Percentiles rank a stretch among this genome's conserved stretches.
These are phyloP conservation scores for Monilinia polystroma DNA, from an alignment of 2,329 filamentous ascomycete species.

Conservation along the genomic window DNA sequence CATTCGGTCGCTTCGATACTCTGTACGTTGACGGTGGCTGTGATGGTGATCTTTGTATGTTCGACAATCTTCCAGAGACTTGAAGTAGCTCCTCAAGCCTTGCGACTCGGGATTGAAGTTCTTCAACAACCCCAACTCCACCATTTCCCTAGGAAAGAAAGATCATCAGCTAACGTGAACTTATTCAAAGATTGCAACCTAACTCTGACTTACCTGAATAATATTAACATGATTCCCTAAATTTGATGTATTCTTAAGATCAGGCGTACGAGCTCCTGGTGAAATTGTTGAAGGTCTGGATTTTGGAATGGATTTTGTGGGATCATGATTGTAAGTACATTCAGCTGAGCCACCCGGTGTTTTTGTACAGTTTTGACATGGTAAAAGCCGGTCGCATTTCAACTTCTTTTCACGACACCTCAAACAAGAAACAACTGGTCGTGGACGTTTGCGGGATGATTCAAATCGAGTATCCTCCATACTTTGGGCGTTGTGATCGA, in stretches of 20 bases:
- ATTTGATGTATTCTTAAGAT: not conserved
- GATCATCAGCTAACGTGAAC: not conserved
- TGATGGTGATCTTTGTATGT: not conserved
- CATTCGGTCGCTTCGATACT: not conserved
- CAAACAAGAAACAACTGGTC: constrained; percentile 50
- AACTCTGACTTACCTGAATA: not conserved
- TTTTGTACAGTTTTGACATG: constrained; percentile 52
- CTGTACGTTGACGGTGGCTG: not conserved
- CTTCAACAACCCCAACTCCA: constrained; percentile 15
- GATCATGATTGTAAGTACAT: constrained; percentile 25
- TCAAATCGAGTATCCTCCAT: constrained; percentile 23
- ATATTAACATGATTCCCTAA: not conserved
- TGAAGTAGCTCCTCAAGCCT: constrained; percentile 20
- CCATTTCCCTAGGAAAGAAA: not conserved
- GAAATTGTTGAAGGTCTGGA: constrained; percentile 9
- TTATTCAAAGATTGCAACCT: not conserved
- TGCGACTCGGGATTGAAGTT: constrained; percentile 21
- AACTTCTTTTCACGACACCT: constrained; percentile 64
- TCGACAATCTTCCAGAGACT: constrained; percentile 10
- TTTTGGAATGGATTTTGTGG: constrained; percentile 5
- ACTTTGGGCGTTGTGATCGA: not conserved
- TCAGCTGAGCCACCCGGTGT: constrained; percentile 18
- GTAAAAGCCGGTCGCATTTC: constrained; percentile 57
- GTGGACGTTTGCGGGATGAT: constrained; percentile 28
- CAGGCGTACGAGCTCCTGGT: constrained; percentile 8